phyloP scores from a whole-genome alignment of 1,284 basidiomycete species.

The Tilletia indica region DNA sequence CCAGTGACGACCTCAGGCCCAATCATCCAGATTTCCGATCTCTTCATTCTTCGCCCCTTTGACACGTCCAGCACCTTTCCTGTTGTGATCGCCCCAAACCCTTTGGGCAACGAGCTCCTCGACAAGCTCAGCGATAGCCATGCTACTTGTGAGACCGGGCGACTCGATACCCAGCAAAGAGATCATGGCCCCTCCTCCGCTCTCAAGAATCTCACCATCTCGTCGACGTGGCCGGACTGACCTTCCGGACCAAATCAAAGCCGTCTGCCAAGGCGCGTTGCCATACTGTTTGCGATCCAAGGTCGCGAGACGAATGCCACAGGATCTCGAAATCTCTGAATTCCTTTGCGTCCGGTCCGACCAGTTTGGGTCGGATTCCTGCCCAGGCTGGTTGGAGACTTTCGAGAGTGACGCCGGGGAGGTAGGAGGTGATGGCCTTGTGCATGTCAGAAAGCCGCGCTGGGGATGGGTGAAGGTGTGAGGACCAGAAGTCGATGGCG shows the following conservation, averaged over 20 bases:
- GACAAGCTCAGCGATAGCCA: slow-evolving; percentile 61
- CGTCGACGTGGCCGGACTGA: neutral
- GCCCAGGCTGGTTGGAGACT: slow-evolving; percentile 82
- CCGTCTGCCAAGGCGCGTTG: slow-evolving; percentile 21
- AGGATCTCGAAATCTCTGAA: slow-evolving; percentile 77
- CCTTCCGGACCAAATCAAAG: slow-evolving; percentile 6
- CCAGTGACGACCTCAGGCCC: slow-evolving; percentile 29
- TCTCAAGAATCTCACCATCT: neutral
- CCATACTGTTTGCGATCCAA: slow-evolving; percentile 42
- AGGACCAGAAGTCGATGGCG: slow-evolving; percentile 42
- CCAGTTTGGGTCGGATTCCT: slow-evolving; percentile 86
- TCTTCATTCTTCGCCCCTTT: slow-evolving; percentile 46
- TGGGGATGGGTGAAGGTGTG: slow-evolving; percentile 28
- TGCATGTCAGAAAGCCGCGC: slow-evolving; percentile 46
- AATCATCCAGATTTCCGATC: slow-evolving; percentile 35
- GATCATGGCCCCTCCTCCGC: slow-evolving; percentile 39
- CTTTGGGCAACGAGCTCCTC: slow-evolving; percentile 56
- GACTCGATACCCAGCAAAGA: slow-evolving; percentile 63
- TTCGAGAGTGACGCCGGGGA: slow-evolving; percentile 69
- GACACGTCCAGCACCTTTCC: slow-evolving; percentile 12
- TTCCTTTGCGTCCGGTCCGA: slow-evolving; percentile 66
- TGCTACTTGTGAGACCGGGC: slow-evolving; percentile 61
- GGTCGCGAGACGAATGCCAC: slow-evolving; percentile 39
- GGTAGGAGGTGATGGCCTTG: slow-evolving; percentile 60
- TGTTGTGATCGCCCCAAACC: slow-evolving; percentile 53